Evolutionary conservation across 2,329 filamentous ascomycete species (phyloP), one percentile per base, ranked within the genome.

Genomic region (Apiospora malaysiana): DNA sequence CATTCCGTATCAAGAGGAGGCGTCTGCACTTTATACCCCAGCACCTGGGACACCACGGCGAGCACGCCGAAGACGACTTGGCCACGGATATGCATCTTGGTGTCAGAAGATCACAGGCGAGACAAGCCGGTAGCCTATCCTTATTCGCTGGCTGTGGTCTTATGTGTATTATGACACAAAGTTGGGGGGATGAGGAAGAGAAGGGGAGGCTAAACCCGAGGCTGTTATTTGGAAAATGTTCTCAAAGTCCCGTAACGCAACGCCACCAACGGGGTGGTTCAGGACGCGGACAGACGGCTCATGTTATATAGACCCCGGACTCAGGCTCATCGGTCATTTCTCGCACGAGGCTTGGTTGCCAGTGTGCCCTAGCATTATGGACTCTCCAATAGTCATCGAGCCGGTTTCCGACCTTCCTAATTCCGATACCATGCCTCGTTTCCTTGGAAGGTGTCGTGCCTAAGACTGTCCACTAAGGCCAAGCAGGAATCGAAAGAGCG

Each of bases 1-100:
- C 87, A 89, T 10, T 83, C 81, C 2, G 85, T 88, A 72, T 85
- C 83, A 2, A 86, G 81, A 0, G 83, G 84, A 18, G 83, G 82
- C 9, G 75, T 80, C 73, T 77, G 69, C 9, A 76, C 73, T 67
- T 76, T 47, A 45, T 77, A 77, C 56, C 72, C 73, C 45, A 74
- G 46, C 56, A 71, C 71, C 27, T 72, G 63, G 45, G 49, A 70
- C 18, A 69, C 72, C 63, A 74, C 68, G 51, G 71, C 46, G 43
- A 51, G 46, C 25, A 47, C 45, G 10, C 43, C 69, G 40, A 70
- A 43, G 40, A 67, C 18, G 46, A 46, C 49, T 37, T 46, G 46
- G 21, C 32, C 21, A n/a, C 27, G 1, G 32, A 69, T 21, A 42
- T n/a, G 45, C 68, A 59, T 66, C 14, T 42, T 63, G 46, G 65